Evolutionary conservation across 2,329 filamentous ascomycete genomes (phyloP).

Genomic region (Penicillium sp.): DNA sequence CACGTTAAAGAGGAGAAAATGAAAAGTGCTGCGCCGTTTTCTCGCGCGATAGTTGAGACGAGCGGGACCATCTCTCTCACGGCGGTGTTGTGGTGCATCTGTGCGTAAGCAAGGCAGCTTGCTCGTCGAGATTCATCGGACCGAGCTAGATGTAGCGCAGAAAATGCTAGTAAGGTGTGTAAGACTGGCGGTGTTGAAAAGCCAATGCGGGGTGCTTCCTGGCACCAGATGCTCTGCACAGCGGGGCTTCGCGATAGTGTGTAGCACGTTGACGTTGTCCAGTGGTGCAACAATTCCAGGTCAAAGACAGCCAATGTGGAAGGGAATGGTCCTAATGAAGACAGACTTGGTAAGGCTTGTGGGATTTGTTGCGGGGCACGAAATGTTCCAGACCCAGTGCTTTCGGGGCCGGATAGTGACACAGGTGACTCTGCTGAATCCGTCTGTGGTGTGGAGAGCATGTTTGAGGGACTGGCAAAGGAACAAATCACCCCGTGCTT

Average conservation of each 20-base stretch:
- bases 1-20: conserved; percentile 43
- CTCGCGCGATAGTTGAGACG: conserved; percentile 33
- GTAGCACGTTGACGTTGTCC: conserved; percentile 38
- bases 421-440: background rate
- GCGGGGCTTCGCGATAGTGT: too few species aligned
- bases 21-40: conserved; percentile 41
- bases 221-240: too few species aligned
- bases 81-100: conserved; percentile 39
- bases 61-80: conserved; percentile 34
- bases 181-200: conserved; percentile 52
- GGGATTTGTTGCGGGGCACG: background rate
- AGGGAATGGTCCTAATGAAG: background rate
- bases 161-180: conserved; percentile 50
- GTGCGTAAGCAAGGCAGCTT: conserved; percentile 43
- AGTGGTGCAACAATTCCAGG: conserved; percentile 57
- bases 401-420: background rate
- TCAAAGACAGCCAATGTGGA: conserved; percentile 38
- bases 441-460: too few species aligned
- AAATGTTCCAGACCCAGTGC: background rate
- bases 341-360: background rate
- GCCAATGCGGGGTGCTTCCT: conserved; percentile 49
- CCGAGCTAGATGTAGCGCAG: conserved; percentile 50
- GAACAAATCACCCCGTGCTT: too few species aligned
- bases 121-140: conserved; percentile 40
- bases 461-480: too few species aligned